Percentiles rank a stretch among this genome's conserved stretches.
Conservation (phyloP, 1,284 basidiomycete genomes). For the Ustilago hordei region DNA sequence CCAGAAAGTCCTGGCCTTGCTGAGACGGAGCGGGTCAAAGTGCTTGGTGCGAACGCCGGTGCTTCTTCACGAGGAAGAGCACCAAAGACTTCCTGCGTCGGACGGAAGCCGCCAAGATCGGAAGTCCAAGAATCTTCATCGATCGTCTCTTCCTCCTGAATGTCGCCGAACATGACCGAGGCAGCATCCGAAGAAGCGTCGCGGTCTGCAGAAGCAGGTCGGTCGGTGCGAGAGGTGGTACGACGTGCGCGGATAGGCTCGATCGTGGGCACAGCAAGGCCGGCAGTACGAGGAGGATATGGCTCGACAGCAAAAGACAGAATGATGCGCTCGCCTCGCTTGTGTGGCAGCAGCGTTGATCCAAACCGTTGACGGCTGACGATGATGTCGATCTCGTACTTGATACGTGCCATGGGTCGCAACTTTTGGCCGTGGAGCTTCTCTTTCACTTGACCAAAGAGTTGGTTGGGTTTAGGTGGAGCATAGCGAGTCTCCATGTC, state of each 20-base stretch:
- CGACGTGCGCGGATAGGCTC: constrained; percentile 35
- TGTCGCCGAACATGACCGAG: constrained; percentile 16
- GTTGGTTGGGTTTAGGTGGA: constrained; percentile 41
- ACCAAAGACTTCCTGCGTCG: constrained; percentile 47
- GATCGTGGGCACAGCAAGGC: constrained; percentile 44
- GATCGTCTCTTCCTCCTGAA: constrained; percentile 29
- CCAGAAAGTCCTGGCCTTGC: constrained; percentile 20
- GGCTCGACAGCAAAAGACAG: constrained; percentile 50
- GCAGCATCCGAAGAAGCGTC: constrained; percentile 15
- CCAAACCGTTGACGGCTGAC: constrained; percentile 49
- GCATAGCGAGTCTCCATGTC: constrained; percentile 53
- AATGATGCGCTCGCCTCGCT: constrained; percentile 50
- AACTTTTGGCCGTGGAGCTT: constrained; percentile 46
- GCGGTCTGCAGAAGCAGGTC: constrained; percentile 19
- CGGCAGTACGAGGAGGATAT: constrained; percentile 49
- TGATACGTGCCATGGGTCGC: constrained; percentile 51
- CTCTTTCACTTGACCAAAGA: constrained; percentile 41
- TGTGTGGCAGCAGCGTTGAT: constrained; percentile 34
- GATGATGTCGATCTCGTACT: constrained; percentile 56
- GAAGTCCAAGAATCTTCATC: constrained; percentile 51
- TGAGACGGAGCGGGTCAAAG: constrained; percentile 18
- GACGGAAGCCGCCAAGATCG: constrained; percentile 44
- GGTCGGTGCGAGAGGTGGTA: constrained; percentile 22
- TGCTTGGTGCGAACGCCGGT: constrained; percentile 18
- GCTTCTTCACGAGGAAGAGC: constrained; percentile 33